Evolutionary conservation across 78 protist genomes (phyloP), one percentile per base, ranked within the genome.

Genomic region (Chrysochromulina tobinii): DNA sequence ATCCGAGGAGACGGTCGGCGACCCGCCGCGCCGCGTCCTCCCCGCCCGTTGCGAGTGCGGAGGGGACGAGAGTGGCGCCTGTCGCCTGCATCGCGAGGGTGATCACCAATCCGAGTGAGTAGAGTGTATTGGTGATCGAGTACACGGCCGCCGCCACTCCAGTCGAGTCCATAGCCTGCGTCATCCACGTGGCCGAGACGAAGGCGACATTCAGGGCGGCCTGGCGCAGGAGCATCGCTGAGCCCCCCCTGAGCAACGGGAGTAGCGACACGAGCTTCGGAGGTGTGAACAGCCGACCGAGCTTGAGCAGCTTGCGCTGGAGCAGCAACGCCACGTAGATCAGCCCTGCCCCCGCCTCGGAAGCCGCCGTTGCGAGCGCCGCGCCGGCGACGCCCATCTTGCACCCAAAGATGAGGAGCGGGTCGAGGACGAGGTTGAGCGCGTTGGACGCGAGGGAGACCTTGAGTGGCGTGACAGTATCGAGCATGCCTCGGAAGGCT

Each of bases 311-410:
- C 6, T 53, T 50, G 48, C 58, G 55, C 61, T 27, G 55, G 38
- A 77, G 61, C 48, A 77, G 59, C 7, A 77, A 59, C 61, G 27
- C 23, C 25, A 77, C 2, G 85, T 38, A 77, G 23, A 77, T n/a
- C 61, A 15, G 61, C 3, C 59, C 55, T 23, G 85, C 50, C 50
- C 3, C 61, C 48, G 53, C 61, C 27, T 77, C 85, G 11, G 85
- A 3, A 12, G 17, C n/a, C 23, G 85, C 57, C 23, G 85, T 77
- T 23, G 85, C 85, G 38, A 77, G 25, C 9, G 54, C 85, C 15
- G 85, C 85, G 27, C 85, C 85, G 11, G 85, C 85, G n/a, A 77
- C 85, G 57, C 85, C 85, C 25, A 77, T 6, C 61, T n/a, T 21
- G 14, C 38, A 17, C 27, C 61, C 15, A 18, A 77, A 77, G 85